Conservation (phyloP, 1,139 yeast genomes). For the Yamadazyma atlantica region DNA sequence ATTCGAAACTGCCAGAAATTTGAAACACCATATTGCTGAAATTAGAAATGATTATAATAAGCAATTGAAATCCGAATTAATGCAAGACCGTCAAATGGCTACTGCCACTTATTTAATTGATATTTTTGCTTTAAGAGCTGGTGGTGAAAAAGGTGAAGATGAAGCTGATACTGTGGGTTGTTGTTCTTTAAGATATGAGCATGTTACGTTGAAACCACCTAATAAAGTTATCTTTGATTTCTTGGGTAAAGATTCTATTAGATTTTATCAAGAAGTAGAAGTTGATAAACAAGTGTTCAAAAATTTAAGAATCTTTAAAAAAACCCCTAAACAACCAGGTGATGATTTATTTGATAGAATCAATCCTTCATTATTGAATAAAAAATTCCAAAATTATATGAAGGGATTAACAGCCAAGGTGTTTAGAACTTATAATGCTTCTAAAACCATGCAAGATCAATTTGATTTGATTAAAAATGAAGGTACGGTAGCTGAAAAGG, state of each 20-base stretch:
- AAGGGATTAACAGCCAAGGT: conserved; percentile 94
- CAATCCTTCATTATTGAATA: conserved; percentile 79
- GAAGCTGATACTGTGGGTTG: conserved; percentile 99
- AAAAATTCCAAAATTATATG: conserved; percentile 86
- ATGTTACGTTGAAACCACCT: conserved; percentile 83
- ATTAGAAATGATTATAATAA: conserved; percentile 76
- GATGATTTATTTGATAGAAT: conserved; percentile 91
- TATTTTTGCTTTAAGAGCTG: conserved; percentile 95
- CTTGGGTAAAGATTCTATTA: conserved; percentile 92
- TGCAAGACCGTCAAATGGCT: conserved; percentile 90
- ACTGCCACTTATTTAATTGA: conserved; percentile 93
- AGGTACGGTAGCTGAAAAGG: conserved; percentile 87
- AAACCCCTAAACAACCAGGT: conserved; percentile 84
- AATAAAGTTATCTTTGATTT: conserved; percentile 88
- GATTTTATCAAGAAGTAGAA: conserved; percentile 89
- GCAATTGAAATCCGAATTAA: conserved; percentile 69
- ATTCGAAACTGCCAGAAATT: conserved; percentile 88
- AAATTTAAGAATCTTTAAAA: conserved; percentile 81
- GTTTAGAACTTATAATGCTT: conserved; percentile 96
- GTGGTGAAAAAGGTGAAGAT: conserved; percentile 96
- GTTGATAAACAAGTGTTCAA: conserved; percentile 90
- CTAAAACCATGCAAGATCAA: conserved; percentile 96
- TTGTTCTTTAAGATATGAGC: conserved; percentile 89
- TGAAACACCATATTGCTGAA: conserved; percentile 67
- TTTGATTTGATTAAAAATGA: conserved; percentile 76